phyloP scores from a whole-genome alignment of 169 alveolate genomes.

The Perkinsus marinus region DNA sequence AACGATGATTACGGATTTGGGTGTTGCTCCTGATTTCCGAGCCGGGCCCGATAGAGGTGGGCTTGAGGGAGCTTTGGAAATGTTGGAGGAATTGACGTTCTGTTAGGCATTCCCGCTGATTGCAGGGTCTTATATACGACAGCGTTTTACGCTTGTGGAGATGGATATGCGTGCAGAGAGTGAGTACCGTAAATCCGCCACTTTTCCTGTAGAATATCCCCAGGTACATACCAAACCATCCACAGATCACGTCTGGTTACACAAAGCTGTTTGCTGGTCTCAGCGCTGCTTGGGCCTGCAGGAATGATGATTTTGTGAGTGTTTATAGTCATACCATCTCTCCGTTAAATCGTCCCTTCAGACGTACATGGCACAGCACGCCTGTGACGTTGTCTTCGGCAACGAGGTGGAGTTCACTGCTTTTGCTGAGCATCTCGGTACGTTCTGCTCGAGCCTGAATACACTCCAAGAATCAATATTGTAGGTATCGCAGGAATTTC shows the following conservation, averaged over 20 bases:
- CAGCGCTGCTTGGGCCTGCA: background rate
- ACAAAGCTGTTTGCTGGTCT: background rate
- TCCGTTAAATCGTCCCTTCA: background rate
- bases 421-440: background rate
- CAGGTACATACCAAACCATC: background rate
- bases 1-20: background rate
- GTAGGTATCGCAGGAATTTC: background rate
- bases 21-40: background rate
- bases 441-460: too few relatives aligned
- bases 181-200: background rate
- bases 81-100: background rate
- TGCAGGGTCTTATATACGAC: background rate
- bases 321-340: too few relatives aligned
- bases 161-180: background rate
- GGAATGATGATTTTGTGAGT: background rate
- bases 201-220: background rate
- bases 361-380: background rate
- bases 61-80: background rate
- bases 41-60: background rate
- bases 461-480: too few relatives aligned
- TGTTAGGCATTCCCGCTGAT: background rate
- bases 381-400: background rate
- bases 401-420: background rate
- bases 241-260: background rate
- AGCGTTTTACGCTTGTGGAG: background rate